Evolutionary conservation across 441 rosid genomes (phyloP).

Genomic region (Arabidopsis hybrid): DNA sequence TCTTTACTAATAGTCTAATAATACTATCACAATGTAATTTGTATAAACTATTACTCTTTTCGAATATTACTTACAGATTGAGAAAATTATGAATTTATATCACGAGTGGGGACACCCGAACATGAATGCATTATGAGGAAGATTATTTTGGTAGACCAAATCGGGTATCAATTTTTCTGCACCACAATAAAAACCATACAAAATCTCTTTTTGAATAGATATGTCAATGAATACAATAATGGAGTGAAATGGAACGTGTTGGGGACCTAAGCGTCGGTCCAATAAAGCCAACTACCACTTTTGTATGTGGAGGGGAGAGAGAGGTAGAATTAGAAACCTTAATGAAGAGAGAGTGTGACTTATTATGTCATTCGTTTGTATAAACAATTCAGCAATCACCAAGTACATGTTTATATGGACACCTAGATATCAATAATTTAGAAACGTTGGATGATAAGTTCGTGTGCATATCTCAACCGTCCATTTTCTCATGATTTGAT

Average conservation of each 20-base stretch:
- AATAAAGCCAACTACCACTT: conserved; percentile 31
- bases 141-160: conserved; percentile 18
- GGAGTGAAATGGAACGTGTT: conserved; percentile 24
- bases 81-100: background rate
- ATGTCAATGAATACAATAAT: conserved; percentile 27
- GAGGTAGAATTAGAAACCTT: conserved; percentile 9
- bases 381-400: conserved; percentile 7
- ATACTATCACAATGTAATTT: background rate
- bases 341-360: conserved; percentile 2
- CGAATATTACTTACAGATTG: background rate
- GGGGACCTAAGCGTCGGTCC: conserved; percentile 26
- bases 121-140: conserved; percentile 14
- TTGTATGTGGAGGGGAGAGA: background rate
- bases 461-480: conserved; percentile 23
- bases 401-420: background rate
- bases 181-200: conserved; percentile 18
- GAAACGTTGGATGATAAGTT: background rate
- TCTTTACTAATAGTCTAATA: too few species aligned
- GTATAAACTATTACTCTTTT: background rate
- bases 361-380: background rate
- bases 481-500: background rate
- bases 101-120: conserved; percentile 7
- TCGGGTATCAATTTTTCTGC: background rate
- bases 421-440: background rate
- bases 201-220: background rate